phyloP scores from a whole-genome alignment of 371 early-diverging fungal species.

The Umbelopsis sp. region DNA sequence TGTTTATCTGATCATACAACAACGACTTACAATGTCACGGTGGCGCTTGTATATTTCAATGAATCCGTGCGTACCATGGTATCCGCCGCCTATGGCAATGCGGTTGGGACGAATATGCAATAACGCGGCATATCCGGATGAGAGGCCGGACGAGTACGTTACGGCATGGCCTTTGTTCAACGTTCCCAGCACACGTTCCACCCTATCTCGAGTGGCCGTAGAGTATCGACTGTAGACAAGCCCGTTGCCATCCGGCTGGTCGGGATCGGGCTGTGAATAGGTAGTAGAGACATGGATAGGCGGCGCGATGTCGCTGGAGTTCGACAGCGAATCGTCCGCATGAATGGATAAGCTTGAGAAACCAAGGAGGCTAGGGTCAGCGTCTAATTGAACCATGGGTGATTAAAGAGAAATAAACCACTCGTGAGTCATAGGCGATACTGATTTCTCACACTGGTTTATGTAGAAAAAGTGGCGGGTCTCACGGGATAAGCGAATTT shows the following conservation, averaged over 20 bases:
- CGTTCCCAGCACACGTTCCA: conserved; percentile 11
- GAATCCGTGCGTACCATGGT: conserved; percentile 40
- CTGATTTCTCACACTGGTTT: background rate
- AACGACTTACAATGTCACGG: conserved; percentile 25
- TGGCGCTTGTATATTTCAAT: conserved; percentile 29
- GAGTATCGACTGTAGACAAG: conserved; percentile 17
- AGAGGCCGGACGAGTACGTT: conserved; percentile 1
- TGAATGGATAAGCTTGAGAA: conserved; percentile 18
- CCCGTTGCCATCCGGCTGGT: background rate
- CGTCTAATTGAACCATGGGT: background rate
- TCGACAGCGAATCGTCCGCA: conserved; percentile 13
- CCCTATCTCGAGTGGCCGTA: conserved; percentile 8
- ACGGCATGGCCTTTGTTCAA: conserved; percentile 15
- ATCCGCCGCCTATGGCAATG: conserved; percentile 32
- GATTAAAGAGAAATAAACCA: background rate
- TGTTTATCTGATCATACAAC: no score
- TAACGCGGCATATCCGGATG: background rate
- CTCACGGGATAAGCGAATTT: background rate
- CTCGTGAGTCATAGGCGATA: background rate
- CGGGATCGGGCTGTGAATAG: background rate
- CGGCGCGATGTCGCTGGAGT: conserved; percentile 7
- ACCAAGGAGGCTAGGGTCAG: background rate
- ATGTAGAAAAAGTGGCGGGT: background rate
- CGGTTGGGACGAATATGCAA: background rate
- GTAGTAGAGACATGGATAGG: conserved; percentile 19